phyloP scores from a whole-genome alignment of 169 alveolate species.

The Eimeria tenella region DNA sequence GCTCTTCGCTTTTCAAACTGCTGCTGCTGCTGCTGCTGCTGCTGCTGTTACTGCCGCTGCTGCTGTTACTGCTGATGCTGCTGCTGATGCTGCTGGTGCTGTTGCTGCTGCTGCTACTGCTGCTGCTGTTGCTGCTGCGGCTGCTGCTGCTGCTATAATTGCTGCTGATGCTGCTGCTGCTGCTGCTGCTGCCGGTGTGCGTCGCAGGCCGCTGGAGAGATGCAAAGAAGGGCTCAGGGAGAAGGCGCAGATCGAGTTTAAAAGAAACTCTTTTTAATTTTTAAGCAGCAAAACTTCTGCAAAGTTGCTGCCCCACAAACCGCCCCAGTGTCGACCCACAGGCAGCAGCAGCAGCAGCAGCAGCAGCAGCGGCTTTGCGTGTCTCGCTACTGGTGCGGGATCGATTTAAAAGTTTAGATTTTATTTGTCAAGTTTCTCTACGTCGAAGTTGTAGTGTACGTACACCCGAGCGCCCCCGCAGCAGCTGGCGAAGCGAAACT shows the following conservation, averaged over 20 bases:
- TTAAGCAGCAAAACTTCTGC: no score
- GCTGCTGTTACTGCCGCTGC: not conserved
- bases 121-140: not conserved
- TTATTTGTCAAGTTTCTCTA: no score
- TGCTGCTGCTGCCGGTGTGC: not conserved
- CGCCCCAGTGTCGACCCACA: no score
- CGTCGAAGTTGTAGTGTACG: no score
- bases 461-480: no score
- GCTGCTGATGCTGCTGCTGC: not conserved
- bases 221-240: not conserved
- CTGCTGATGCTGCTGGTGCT: slow-evolving; percentile 20
- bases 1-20: not conserved
- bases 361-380: no score
- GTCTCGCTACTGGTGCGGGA: no score
- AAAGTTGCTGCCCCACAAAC: no score
- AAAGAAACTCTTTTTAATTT: no score
- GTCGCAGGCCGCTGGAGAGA: not conserved
- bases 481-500: not conserved
- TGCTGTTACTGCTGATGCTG: not conserved
- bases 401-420: no score
- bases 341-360: no score
- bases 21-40: not conserved
- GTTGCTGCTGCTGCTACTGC: not conserved
- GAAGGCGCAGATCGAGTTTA: not conserved
- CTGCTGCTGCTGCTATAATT: not conserved